phyloP scores from a whole-genome alignment of 495 filamentous ascomycete genomes.

The Penicillium taxi region DNA sequence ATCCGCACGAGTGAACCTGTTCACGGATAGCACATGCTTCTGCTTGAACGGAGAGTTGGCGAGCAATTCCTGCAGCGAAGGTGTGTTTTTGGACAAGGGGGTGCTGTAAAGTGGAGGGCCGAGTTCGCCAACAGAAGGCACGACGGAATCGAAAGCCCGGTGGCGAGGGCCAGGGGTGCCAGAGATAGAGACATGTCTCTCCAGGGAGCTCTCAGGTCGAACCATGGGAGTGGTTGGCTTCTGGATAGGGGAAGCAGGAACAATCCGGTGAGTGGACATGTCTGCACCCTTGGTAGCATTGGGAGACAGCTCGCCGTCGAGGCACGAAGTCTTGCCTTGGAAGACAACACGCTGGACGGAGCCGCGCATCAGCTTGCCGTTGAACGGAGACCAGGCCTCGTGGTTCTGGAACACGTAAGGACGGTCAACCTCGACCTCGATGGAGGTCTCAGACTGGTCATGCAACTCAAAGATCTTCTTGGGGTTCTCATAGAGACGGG shows the following conservation, averaged over 20 bases:
- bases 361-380: slow-evolving; percentile 61
- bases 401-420: slow-evolving; percentile 51
- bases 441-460: slow-evolving; percentile 64
- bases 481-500: slow-evolving; percentile 69
- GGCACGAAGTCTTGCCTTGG: slow-evolving; percentile 65
- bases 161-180: slow-evolving; percentile 32
- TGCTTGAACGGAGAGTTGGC: slow-evolving; percentile 75
- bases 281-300: slow-evolving; percentile 57
- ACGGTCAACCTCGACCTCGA: slow-evolving; percentile 69
- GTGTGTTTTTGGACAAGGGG: slow-evolving; percentile 41
- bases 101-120: slow-evolving; percentile 44
- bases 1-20: slow-evolving; percentile 76
- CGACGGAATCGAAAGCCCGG: slow-evolving; percentile 20
- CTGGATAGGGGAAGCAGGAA: slow-evolving; percentile 48
- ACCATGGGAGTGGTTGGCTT: slow-evolving; percentile 42
- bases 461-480: slow-evolving; percentile 83
- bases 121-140: slow-evolving; percentile 42
- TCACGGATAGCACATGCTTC: slow-evolving; percentile 80
- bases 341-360: slow-evolving; percentile 74
- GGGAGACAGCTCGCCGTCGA: slow-evolving; percentile 58
- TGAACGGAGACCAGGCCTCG: slow-evolving; percentile 65
- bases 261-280: slow-evolving; percentile 63
- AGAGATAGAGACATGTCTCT: slow-evolving; percentile 37
- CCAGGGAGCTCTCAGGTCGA: slow-evolving; percentile 39
- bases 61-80: slow-evolving; percentile 60